These are phyloP conservation scores for Ophiocordyceps camponoti-saundersi DNA, from an alignment of 2,329 filamentous ascomycete genomes.

Conservation along the genomic window DNA sequence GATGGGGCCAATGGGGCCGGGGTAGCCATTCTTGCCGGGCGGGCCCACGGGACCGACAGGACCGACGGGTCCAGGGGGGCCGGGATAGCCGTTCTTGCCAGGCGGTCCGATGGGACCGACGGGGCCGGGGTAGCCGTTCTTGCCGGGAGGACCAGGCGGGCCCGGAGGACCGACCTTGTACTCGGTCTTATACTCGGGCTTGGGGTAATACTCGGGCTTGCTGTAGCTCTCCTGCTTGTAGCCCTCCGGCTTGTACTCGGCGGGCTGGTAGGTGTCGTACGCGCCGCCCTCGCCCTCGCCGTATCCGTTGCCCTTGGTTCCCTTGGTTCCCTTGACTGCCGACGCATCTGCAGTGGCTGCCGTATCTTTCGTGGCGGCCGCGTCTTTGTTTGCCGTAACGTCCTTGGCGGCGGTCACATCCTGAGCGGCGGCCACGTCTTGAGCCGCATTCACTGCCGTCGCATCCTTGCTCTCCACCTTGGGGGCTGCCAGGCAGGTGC, in stretches of 20 bases:
- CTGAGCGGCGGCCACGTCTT: neutral
- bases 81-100: neutral
- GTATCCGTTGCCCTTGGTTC: neutral
- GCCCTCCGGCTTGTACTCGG: neutral
- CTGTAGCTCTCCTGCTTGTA: neutral
- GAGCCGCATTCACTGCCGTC: neutral
- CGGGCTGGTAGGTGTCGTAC: neutral
- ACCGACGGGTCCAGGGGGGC: neutral
- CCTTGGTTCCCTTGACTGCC: too few species aligned
- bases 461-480: neutral
- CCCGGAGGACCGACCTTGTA: neutral
- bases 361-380: neutral
- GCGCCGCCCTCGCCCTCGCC: neutral
- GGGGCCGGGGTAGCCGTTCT: neutral
- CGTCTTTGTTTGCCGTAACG: too few species aligned
- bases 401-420: neutral
- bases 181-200: neutral
- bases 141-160: too few species aligned
- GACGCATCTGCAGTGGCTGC: neutral
- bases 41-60: neutral
- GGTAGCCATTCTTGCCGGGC: too few species aligned
- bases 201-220: neutral
- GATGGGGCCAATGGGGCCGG: neutral
- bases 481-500: neutral
- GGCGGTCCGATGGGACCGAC: neutral